phyloP scores from a whole-genome alignment of 352 stramenopile species.

The Pythium insidiosum region DNA sequence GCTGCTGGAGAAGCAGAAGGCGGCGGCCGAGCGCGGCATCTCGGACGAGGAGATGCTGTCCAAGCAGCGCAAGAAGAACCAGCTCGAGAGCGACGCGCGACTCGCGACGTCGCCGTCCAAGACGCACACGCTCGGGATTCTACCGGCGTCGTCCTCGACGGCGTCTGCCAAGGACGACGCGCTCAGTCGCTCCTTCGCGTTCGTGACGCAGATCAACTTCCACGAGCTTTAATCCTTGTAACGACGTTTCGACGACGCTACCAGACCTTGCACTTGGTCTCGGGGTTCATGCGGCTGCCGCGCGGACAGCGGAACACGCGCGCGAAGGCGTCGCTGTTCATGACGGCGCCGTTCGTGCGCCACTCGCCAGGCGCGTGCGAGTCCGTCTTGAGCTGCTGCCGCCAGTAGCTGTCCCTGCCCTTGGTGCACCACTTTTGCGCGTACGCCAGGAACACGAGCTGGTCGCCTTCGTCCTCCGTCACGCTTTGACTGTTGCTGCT shows the following conservation, averaged over 20 bases:
- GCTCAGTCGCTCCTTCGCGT: slow-evolving; percentile 44
- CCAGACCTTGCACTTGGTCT: slow-evolving; percentile 15
- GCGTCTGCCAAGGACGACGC: slow-evolving; percentile 30
- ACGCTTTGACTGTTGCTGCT: background rate
- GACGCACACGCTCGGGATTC: slow-evolving; percentile 22
- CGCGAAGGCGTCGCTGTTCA: slow-evolving; percentile 15
- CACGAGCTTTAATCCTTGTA: slow-evolving; percentile 44
- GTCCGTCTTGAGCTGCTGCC: slow-evolving; percentile 3
- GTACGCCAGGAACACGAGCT: slow-evolving; percentile 18
- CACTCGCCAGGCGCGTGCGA: slow-evolving; percentile 10
- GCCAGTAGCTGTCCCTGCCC: background rate
- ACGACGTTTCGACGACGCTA: too few relatives aligned
- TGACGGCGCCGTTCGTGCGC: slow-evolving; percentile 15
- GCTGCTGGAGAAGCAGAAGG: slow-evolving; percentile 66
- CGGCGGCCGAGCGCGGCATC: slow-evolving; percentile 71
- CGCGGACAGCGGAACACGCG: slow-evolving; percentile 15
- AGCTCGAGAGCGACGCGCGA: slow-evolving; percentile 54
- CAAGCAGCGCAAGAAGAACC: slow-evolving; percentile 68
- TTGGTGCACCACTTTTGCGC: slow-evolving; percentile 15
- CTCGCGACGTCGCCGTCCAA: slow-evolving; percentile 57
- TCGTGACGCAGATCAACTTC: slow-evolving; percentile 67
- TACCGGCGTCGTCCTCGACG: slow-evolving; percentile 19
- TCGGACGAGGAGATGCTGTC: slow-evolving; percentile 78
- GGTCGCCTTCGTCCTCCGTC: background rate
- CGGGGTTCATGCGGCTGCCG: slow-evolving; percentile 14